These are phyloP conservation scores for Theileria parva DNA, from an alignment of 169 alveolate genomes.

Conservation along the genomic window DNA sequence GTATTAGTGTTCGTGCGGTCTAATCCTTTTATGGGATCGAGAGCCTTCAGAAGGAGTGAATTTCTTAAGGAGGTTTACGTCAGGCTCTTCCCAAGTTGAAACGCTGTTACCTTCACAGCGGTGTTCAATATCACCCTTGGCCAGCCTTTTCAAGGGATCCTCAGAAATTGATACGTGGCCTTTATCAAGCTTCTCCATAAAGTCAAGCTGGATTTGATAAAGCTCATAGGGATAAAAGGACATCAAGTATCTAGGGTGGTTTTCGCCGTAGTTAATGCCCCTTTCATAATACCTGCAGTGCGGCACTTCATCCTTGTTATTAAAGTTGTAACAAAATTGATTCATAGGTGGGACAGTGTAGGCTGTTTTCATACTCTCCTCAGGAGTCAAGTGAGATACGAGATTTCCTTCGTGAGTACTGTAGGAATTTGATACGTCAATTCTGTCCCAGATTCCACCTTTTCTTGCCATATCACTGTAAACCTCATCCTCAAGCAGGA, in stretches of 20 bases:
- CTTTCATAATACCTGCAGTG: conserved; percentile 39
- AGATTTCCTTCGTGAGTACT: conserved; percentile 33
- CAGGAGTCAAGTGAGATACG: conserved; percentile 36
- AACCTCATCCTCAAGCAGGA: conserved; percentile 45
- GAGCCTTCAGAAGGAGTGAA: neutral
- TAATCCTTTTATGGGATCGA: neutral
- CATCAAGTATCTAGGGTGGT: conserved; percentile 53
- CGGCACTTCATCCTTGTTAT: conserved; percentile 31
- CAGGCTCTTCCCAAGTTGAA: conserved; percentile 64
- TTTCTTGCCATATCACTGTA: conserved; percentile 38
- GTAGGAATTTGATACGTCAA: conserved; percentile 53
- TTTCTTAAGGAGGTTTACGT: conserved; percentile 11
- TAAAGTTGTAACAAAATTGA: conserved; percentile 9
- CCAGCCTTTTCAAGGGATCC: conserved; percentile 56
- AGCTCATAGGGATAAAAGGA: conserved; percentile 38
- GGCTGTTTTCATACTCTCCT: conserved; percentile 47
- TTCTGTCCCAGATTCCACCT: conserved; percentile 52
- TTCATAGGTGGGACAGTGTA: conserved; percentile 55
- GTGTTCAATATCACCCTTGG: conserved; percentile 24
- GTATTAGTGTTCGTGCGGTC: neutral
- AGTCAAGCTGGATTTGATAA: conserved; percentile 51
- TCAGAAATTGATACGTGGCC: conserved; percentile 58
- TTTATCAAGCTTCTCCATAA: conserved; percentile 50
- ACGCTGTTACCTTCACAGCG: conserved; percentile 1
- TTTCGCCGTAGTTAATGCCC: conserved; percentile 18